Evolutionary conservation across 169 alveolate genomes (phyloP).

Genomic region (Plasmodium relictum): DNA sequence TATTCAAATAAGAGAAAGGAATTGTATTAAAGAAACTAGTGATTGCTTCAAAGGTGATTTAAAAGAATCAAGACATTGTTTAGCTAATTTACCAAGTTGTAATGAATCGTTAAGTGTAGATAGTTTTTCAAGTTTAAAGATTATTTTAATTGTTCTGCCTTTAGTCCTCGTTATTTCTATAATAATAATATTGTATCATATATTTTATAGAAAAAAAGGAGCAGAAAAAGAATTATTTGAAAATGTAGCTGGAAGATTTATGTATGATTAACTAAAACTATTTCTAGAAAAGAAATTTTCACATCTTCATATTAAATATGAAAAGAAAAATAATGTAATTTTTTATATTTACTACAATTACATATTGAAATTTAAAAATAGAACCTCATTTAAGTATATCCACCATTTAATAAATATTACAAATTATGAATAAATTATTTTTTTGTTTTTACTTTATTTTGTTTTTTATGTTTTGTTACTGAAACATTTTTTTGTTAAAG

Average conservation of each 20-base stretch:
- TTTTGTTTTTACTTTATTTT: not conserved
- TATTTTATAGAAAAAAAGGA: slow-evolving; percentile 51
- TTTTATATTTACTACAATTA: no score
- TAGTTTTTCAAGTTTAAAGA: slow-evolving; percentile 37
- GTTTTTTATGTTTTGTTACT: slow-evolving; percentile 10
- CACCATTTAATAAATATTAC: not conserved
- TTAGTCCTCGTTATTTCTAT: slow-evolving; percentile 29
- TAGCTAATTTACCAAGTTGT: slow-evolving; percentile 53
- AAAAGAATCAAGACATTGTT: slow-evolving; percentile 63
- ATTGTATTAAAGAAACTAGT: slow-evolving; percentile 23
- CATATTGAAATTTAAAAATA: no score
- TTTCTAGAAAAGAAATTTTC: no score
- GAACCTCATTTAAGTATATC: no score
- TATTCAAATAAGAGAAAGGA: slow-evolving; percentile 70
- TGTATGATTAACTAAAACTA: slow-evolving; percentile 26
- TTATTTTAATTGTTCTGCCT: slow-evolving; percentile 33
- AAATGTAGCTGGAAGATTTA: slow-evolving; percentile 74
- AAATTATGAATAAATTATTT: not conserved
- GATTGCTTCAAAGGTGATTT: slow-evolving; percentile 71
- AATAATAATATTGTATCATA: slow-evolving; percentile 38
- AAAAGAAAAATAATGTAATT: no score
- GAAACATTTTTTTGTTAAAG: not conserved
- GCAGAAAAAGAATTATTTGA: slow-evolving; percentile 74
- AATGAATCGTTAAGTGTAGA: slow-evolving; percentile 15
- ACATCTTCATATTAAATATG: no score